A percentile compares a stretch with the other conserved stretches of the same genome.
phyloP scores from a whole-genome alignment of 2,329 filamentous ascomycete species.

The Magnaporthiopsis rhizophila region DNA sequence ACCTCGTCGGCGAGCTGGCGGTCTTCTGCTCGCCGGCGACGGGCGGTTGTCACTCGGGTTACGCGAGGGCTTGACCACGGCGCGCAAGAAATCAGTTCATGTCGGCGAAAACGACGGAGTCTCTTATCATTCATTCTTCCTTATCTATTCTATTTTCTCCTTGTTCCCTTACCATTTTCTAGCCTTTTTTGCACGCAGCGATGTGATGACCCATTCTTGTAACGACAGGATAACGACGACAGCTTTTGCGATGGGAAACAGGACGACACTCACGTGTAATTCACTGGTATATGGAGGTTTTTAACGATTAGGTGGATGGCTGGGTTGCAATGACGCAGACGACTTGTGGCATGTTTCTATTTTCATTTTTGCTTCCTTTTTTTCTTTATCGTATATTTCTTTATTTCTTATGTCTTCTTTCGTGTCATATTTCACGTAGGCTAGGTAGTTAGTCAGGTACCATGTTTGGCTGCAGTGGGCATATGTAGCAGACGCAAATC shows the following conservation, averaged over 20 bases:
- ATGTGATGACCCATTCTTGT: background rate
- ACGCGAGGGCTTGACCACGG: background rate
- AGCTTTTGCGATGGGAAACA: background rate
- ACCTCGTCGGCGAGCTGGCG: background rate
- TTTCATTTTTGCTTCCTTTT: background rate
- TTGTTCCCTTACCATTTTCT: accelerated
- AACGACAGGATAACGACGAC: background rate
- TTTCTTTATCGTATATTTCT: background rate
- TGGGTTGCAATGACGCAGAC: background rate
- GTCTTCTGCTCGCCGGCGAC: background rate
- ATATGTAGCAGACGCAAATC: no score
- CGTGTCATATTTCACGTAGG: background rate
- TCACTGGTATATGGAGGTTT: background rate
- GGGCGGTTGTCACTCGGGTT: background rate
- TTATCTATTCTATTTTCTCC: background rate
- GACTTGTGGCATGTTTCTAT: background rate
- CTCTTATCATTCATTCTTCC: background rate
- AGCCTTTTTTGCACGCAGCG: background rate
- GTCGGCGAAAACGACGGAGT: background rate
- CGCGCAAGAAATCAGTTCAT: no score
- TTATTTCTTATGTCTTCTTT: background rate
- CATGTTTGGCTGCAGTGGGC: no score
- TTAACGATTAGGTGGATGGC: background rate
- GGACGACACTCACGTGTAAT: background rate
- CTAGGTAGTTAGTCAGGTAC: background rate